phyloP scores from a whole-genome alignment of 2,329 filamentous ascomycete species.

The Xylaria sp. region DNA sequence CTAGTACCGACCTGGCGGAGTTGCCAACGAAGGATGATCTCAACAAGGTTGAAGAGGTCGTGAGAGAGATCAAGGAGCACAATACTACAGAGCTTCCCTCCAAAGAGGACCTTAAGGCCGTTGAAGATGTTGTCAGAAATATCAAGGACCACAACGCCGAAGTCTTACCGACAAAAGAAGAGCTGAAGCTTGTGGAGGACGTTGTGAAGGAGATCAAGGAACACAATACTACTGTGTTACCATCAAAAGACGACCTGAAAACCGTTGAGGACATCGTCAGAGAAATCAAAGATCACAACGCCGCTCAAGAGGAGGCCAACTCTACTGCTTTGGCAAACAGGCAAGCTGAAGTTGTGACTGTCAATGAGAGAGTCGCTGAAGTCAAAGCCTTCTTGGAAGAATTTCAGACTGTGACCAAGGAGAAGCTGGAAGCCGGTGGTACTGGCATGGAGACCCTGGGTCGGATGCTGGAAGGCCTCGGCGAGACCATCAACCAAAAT shows the following conservation, averaged over 20 bases:
- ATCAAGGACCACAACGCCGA: constrained; percentile 69
- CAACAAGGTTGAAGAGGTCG: constrained; percentile 67
- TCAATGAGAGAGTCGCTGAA: constrained; percentile 78
- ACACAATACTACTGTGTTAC: constrained; percentile 63
- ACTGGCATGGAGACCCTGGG: constrained; percentile 75
- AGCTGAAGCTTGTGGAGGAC: constrained; percentile 72
- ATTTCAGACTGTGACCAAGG: constrained; percentile 76
- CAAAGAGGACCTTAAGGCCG: constrained; percentile 67
- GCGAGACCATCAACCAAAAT: constrained; percentile 66
- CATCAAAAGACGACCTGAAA: constrained; percentile 69
- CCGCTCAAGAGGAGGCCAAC: constrained; percentile 73
- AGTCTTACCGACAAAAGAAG: constrained; percentile 48
- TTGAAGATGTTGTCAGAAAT: constrained; percentile 73
- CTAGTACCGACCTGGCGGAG: constrained; percentile 75
- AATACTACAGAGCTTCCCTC: constrained; percentile 71
- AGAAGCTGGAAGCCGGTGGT: constrained; percentile 76
- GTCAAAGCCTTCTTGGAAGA: constrained; percentile 79
- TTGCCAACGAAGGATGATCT: constrained; percentile 80
- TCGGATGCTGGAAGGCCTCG: constrained; percentile 69
- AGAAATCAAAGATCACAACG: constrained; percentile 72
- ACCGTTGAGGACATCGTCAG: constrained; percentile 73
- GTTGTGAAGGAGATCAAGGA: constrained; percentile 75
- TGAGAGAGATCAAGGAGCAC: constrained; percentile 75
- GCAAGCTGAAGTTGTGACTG: constrained; percentile 79
- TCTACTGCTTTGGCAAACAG: constrained; percentile 83